Evolutionary conservation across 495 filamentous ascomycete genomes (phyloP).

Genomic region (Aspergillus homomorphus): DNA sequence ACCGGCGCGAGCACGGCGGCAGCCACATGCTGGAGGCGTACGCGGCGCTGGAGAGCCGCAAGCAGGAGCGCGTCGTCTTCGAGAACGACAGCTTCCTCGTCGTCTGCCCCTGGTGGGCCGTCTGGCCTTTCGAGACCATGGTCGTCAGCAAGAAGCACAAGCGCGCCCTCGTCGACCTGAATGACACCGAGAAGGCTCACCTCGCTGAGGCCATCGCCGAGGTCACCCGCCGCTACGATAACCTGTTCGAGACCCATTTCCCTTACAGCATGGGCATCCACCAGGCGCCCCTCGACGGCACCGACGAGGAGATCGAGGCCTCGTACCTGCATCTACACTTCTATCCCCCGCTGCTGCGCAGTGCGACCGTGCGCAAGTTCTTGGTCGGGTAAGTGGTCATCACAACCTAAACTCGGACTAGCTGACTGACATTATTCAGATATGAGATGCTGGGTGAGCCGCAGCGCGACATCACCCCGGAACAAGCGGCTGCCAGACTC

Average conservation of each 20-base stretch:
- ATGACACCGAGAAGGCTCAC: slow-evolving; percentile 58
- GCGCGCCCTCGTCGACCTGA: slow-evolving; percentile 76
- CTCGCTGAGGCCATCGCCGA: slow-evolving; percentile 84
- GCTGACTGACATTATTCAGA: slow-evolving; percentile 28
- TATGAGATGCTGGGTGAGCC: slow-evolving; percentile 96
- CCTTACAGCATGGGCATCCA: slow-evolving; percentile 94
- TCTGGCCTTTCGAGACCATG: slow-evolving; percentile 97
- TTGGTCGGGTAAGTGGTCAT: slow-evolving; percentile 64
- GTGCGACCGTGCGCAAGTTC: slow-evolving; percentile 93
- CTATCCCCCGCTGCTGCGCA: slow-evolving; percentile 88
- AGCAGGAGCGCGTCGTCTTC: slow-evolving; percentile 81
- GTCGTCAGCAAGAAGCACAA: slow-evolving; percentile 79
- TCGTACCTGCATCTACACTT: slow-evolving; percentile 97
- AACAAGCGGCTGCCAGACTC: slow-evolving; percentile 83
- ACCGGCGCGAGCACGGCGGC: slow-evolving; percentile 67
- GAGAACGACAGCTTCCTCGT: slow-evolving; percentile 80
- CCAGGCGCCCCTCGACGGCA: slow-evolving; percentile 88
- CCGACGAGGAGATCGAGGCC: slow-evolving; percentile 75
- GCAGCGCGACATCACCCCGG: slow-evolving; percentile 95
- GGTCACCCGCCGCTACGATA: slow-evolving; percentile 88
- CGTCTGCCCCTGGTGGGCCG: slow-evolving; percentile 93
- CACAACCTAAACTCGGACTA: not conserved
- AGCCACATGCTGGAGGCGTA: slow-evolving; percentile 81
- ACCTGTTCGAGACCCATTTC: slow-evolving; percentile 94
- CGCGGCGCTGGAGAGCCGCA: slow-evolving; percentile 73